A percentile compares a stretch with the other conserved stretches of the same genome.
These are phyloP conservation scores for Tympanopsis confertula DNA, from an alignment of 2,329 filamentous ascomycete genomes.

Conservation along the genomic window DNA sequence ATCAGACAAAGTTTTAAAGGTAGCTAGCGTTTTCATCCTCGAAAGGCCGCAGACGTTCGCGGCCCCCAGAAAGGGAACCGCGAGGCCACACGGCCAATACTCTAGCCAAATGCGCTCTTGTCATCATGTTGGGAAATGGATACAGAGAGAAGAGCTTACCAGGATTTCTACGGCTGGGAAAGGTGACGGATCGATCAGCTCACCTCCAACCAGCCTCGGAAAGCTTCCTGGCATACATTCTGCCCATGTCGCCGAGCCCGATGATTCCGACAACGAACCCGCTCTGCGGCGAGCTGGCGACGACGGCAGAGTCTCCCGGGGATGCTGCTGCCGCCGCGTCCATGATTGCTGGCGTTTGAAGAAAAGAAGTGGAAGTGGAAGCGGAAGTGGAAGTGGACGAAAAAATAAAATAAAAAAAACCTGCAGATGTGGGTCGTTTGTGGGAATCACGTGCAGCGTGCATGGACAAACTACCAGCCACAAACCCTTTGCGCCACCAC, in stretches of 20 bases:
- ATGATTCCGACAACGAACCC: slow-evolving; percentile 82
- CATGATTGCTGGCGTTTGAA: too few species aligned
- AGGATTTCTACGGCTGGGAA: slow-evolving; percentile 14
- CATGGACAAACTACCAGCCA: too few species aligned
- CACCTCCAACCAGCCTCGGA: slow-evolving; percentile 96
- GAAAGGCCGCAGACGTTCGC: slow-evolving; percentile 54
- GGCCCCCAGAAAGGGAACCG: slow-evolving; percentile 67
- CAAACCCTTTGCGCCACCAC: too few species aligned
- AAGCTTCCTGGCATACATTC: slow-evolving; percentile 87
- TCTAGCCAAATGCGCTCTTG: slow-evolving; percentile 99
- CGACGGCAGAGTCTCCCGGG: slow-evolving; percentile 5
- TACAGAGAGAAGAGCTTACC: slow-evolving; percentile 7
- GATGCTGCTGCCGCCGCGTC: slow-evolving; percentile 10
- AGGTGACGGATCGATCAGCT: slow-evolving; percentile 21
- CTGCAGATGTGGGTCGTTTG: too few species aligned
- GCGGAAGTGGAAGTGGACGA: too few species aligned
- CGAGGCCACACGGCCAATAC: slow-evolving; percentile 59
- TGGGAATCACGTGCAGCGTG: too few species aligned
- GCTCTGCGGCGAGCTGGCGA: slow-evolving; percentile 38
- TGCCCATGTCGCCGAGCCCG: slow-evolving; percentile 98
- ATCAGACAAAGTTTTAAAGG: slow-evolving; percentile 63
- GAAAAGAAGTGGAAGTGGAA: too few species aligned
- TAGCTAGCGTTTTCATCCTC: slow-evolving; percentile 99
- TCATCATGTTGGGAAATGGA: slow-evolving; percentile 62
- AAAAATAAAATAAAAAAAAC: too few species aligned